A percentile compares a stretch with the other conserved stretches of the same genome.
These are phyloP conservation scores for Lepidium africanum DNA, from an alignment of 345 rosid species.

Conservation along the genomic window DNA sequence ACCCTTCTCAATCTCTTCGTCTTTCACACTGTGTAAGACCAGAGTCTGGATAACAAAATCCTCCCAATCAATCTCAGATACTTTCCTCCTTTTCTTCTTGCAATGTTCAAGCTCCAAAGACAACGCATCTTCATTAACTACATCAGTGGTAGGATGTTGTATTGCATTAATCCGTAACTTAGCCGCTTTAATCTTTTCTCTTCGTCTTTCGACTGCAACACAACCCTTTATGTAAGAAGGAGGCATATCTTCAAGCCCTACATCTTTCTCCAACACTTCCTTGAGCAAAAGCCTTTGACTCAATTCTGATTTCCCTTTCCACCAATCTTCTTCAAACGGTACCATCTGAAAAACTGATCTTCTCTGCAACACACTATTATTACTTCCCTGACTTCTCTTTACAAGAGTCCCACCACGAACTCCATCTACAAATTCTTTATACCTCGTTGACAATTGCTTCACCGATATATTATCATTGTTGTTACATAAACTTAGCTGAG, in stretches of 20 bases:
- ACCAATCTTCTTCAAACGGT: slow-evolving; percentile 45
- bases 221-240: slow-evolving; percentile 56
- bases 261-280: slow-evolving; percentile 63
- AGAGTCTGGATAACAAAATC: slow-evolving; percentile 81
- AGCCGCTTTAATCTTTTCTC: slow-evolving; percentile 56
- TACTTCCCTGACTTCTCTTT: background rate
- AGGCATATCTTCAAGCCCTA: slow-evolving; percentile 57
- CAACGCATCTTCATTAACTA: slow-evolving; percentile 1
- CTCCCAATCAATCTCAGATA: slow-evolving; percentile 61
- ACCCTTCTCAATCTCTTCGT: slow-evolving; percentile 76
- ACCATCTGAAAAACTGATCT: background rate
- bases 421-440: slow-evolving; percentile 34
- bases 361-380: background rate
- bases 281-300: slow-evolving; percentile 62
- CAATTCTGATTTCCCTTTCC: slow-evolving; percentile 68
- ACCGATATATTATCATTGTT: slow-evolving; percentile 35
- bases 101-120: slow-evolving; percentile 21
- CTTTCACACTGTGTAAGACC: slow-evolving; percentile 59
- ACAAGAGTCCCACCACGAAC: slow-evolving; percentile 2
- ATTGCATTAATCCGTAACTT: slow-evolving; percentile 47
- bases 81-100: slow-evolving; percentile 39
- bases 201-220: slow-evolving; percentile 41
- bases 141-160: slow-evolving; percentile 35
- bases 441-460: slow-evolving; percentile 41
- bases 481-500: background rate